Evolutionary conservation across 192 early-diverging fungal genomes (phyloP).

Genomic region (Backusella sp.): DNA sequence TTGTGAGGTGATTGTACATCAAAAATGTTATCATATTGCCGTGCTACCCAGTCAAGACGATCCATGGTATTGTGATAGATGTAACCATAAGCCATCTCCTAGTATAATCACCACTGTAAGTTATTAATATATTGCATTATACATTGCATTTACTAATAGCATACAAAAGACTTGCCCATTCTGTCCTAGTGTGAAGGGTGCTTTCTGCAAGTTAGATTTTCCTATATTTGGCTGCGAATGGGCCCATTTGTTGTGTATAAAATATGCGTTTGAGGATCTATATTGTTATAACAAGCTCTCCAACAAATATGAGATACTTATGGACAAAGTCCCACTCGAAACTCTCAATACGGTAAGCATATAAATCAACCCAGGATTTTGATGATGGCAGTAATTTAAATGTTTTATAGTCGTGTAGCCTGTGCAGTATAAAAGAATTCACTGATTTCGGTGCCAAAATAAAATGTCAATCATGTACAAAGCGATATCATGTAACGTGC

Average conservation of each 20-base stretch:
- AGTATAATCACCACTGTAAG: background rate
- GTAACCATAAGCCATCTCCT: background rate
- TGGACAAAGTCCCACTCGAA: background rate
- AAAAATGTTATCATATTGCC: slow-evolving; percentile 22
- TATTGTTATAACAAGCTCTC: background rate
- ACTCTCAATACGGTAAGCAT: background rate
- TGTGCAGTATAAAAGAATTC: background rate
- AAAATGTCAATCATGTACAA: background rate
- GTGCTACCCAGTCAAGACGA: slow-evolving; percentile 11
- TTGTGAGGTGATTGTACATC: slow-evolving; percentile 29
- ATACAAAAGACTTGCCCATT: slow-evolving; percentile 15
- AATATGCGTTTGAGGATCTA: background rate
- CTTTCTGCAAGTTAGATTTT: slow-evolving; percentile 17
- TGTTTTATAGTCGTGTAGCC: background rate
- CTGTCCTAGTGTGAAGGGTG: slow-evolving; percentile 26
- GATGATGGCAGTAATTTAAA: background rate
- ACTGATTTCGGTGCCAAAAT: background rate
- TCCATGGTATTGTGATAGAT: slow-evolving; percentile 28
- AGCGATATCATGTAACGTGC: background rate
- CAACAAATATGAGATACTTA: background rate
- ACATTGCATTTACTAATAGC: background rate
- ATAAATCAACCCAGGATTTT: background rate
- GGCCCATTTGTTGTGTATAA: background rate
- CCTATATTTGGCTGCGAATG: slow-evolving; percentile 10
- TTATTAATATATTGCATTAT: background rate